Percentiles rank a stretch among this genome's conserved stretches.
phyloP scores from a whole-genome alignment of 2,329 filamentous ascomycete genomes.

The Penicillium capsulatum region DNA sequence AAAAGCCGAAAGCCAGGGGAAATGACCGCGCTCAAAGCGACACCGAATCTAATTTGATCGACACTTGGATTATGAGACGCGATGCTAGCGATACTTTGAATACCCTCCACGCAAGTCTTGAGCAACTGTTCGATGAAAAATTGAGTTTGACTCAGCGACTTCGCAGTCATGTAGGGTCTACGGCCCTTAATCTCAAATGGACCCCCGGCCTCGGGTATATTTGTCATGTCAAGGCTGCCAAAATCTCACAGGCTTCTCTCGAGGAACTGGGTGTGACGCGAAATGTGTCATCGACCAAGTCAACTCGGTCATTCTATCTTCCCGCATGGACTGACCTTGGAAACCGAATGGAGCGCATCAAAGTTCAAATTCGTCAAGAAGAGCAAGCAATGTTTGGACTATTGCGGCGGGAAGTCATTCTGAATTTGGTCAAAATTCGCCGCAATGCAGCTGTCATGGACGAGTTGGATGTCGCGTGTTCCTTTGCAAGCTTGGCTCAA shows the following conservation, averaged over 20 bases:
- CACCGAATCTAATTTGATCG: conserved; percentile 41
- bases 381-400: conserved; percentile 74
- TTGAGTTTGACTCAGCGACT: conserved; percentile 57
- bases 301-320: conserved; percentile 78
- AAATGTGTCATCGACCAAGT: conserved; percentile 74
- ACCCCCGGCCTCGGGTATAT: conserved; percentile 83
- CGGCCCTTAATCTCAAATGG: conserved; percentile 75
- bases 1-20: conserved; percentile 38
- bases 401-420: conserved; percentile 71
- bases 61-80: conserved; percentile 61
- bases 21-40: conserved; percentile 26
- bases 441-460: conserved; percentile 89
- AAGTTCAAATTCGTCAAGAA: conserved; percentile 73
- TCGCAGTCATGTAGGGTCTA: conserved; percentile 56
- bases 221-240: conserved; percentile 76
- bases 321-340: conserved; percentile 81
- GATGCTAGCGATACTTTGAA: conserved; percentile 63
- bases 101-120: conserved; percentile 65
- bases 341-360: conserved; percentile 70
- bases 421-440: conserved; percentile 77
- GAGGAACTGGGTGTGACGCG: conserved; percentile 44
- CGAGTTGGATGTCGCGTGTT: conserved; percentile 84
- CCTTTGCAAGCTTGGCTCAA: conserved; percentile 73
- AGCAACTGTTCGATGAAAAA: conserved; percentile 59
- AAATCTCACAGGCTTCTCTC: conserved; percentile 54